Percentiles rank a stretch among this genome's conserved stretches.
Conservation (phyloP, 2,329 filamentous ascomycete species). For the Plectosphaerella sp. region DNA sequence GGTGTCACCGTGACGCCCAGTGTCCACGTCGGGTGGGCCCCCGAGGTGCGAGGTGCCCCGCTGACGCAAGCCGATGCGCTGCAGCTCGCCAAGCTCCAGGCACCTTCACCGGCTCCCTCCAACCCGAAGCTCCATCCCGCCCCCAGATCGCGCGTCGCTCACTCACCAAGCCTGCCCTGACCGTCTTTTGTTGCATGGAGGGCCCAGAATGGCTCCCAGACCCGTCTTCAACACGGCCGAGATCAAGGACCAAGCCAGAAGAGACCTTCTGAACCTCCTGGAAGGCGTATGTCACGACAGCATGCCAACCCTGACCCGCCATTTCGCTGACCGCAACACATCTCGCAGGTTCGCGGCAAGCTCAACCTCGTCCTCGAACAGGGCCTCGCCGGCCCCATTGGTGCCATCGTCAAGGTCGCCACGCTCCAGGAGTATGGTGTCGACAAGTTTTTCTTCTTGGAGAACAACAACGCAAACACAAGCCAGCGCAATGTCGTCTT, state of each 20-base stretch:
- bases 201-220: slow-evolving; percentile 64
- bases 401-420: slow-evolving; percentile 90
- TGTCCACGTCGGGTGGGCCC: too few relatives aligned
- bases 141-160: neutral
- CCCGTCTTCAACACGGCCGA: slow-evolving; percentile 69
- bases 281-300: slow-evolving; percentile 76
- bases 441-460: slow-evolving; percentile 94
- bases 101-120: too few relatives aligned
- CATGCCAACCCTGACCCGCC: slow-evolving; percentile 20
- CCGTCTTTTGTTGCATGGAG: slow-evolving; percentile 32
- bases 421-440: slow-evolving; percentile 96
- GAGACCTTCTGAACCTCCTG: slow-evolving; percentile 84
- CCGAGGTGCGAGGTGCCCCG: too few relatives aligned
- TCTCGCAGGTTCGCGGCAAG: slow-evolving; percentile 83
- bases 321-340: slow-evolving; percentile 4
- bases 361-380: slow-evolving; percentile 96
- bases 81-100: too few relatives aligned
- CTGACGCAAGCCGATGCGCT: too few relatives aligned
- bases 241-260: slow-evolving; percentile 76
- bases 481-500: slow-evolving; percentile 95
- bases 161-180: slow-evolving; percentile 3
- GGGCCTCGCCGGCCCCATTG: slow-evolving; percentile 82
- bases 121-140: neutral
- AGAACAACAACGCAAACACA: slow-evolving; percentile 92
- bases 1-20: too few relatives aligned